Evolutionary conservation across 2,329 filamentous ascomycete genomes (phyloP).

Genomic region (Scedosporium dehoogii): DNA sequence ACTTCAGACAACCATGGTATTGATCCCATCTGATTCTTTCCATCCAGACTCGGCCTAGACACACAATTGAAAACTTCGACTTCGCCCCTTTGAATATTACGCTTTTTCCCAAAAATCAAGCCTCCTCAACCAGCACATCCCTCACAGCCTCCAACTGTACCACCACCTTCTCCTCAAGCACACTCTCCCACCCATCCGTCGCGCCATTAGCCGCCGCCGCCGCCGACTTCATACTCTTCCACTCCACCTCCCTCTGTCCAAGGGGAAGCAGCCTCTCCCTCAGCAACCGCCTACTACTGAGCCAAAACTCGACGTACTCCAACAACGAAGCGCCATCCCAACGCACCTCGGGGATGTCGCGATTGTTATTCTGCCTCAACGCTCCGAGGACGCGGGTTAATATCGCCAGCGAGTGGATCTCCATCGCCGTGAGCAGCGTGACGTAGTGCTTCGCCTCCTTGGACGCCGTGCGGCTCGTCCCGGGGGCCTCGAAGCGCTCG

Average conservation of each 20-base stretch:
- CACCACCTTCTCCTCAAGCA: constrained; percentile 68
- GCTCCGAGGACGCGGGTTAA: constrained; percentile 62
- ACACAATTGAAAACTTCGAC: no score
- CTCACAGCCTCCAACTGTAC: constrained; percentile 54
- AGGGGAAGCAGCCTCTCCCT: constrained; percentile 64
- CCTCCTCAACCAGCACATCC: constrained; percentile 42
- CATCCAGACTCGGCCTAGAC: not conserved
- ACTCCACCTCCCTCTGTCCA: constrained; percentile 61
- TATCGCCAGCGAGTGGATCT: constrained; percentile 70
- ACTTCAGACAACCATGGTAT: not conserved
- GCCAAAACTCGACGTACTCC: constrained; percentile 77
- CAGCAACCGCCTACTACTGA: constrained; percentile 59
- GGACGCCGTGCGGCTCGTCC: constrained; percentile 38
- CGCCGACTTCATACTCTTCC: constrained; percentile 33
- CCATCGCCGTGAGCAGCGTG: constrained; percentile 62
- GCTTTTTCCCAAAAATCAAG: constrained; percentile 20
- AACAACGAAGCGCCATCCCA: constrained; percentile 66
- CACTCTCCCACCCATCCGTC: constrained; percentile 40
- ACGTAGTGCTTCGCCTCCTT: constrained; percentile 50
- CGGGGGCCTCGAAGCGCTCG: constrained; percentile 57
- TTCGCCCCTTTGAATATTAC: not conserved
- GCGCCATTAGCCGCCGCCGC: constrained; percentile 20
- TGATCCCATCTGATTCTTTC: not conserved
- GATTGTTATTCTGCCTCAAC: constrained; percentile 54
- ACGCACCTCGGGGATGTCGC: constrained; percentile 61